Base-by-base conservation (phyloP, 768 basidiomycete species). In the Podaxis sp. region DNA sequence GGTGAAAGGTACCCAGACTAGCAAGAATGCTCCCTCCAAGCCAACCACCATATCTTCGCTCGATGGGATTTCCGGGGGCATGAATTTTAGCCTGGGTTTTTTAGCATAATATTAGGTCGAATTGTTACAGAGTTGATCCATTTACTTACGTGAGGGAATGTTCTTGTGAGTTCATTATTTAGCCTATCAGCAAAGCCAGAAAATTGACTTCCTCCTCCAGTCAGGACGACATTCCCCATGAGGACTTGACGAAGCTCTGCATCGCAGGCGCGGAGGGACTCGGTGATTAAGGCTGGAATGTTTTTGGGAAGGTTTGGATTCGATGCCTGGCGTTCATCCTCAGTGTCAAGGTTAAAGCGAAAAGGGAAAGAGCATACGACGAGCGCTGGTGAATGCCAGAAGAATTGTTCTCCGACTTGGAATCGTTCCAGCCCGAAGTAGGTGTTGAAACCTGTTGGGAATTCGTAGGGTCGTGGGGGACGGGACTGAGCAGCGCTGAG, bases 1-100 rank as follows among this genome's bases (percentile, higher is more conserved):
- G 96, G 72, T 99, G 97, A 83, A 98, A 99, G 15, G 96, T 98
- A 24, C 97, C 97, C 70, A 98, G 76, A 70, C 92, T 94, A 0
- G 91, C 96, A 52, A 98, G 80, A 68, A 98, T 96, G 66, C 92
- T 94, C 29, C 96, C 97, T 11, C 97, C 97, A 6, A 99, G 77
- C 97, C 97, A 99, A 19, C 91, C 88, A 13, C 94, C 91, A 72
- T 94, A 97, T 61, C 90, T 85, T 51, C 96, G 85, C 73, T 98
- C 97, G 55, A 89, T 82, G 0, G 92, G 86, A 69, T 94, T 94
- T 11, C 95, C 94, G 2, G 97, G 90, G 0, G 95, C 89, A 68
- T 96, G 93, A 43, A 96, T 90, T 80, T 95, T 96, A 61, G 92
- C 85, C 88, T 96, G 33, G 33, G 55, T 52, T 22, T n/a, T 19